phyloP scores from a whole-genome alignment of 148 eudicot species.

The Beta vulgaris region DNA sequence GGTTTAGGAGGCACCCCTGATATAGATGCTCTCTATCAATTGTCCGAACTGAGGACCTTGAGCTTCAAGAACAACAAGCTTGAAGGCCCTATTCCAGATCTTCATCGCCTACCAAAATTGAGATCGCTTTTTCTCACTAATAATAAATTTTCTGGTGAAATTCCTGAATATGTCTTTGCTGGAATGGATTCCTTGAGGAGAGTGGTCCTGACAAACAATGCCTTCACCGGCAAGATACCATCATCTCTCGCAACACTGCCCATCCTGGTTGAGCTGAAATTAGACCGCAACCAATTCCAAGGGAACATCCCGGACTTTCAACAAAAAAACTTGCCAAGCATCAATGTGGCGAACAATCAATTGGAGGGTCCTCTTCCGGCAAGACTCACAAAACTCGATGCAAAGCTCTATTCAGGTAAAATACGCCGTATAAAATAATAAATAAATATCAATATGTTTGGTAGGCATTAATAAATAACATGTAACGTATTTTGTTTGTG shows the following conservation, averaged over 20 bases:
- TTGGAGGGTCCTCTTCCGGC: constrained; percentile 70
- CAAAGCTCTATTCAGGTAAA: constrained; percentile 27
- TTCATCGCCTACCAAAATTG: constrained; percentile 41
- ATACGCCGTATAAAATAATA: background rate
- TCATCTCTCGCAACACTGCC: constrained; percentile 45
- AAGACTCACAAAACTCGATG: constrained; percentile 25
- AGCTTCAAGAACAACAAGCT: constrained; percentile 64
- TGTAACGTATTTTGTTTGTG: no score
- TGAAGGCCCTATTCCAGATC: constrained; percentile 54
- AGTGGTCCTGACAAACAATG: constrained; percentile 52
- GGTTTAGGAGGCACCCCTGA: constrained; percentile 54
- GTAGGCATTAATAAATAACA: no score
- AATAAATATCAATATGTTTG: no score
- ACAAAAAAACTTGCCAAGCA: constrained; percentile 23
- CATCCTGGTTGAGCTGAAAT: constrained; percentile 51
- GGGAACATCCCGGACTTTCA: constrained; percentile 54
- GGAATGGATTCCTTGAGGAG: constrained; percentile 71
- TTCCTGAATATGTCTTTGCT: constrained; percentile 59
- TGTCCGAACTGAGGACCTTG: constrained; percentile 48
- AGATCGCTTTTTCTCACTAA: constrained; percentile 51
- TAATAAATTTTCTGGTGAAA: constrained; percentile 59
- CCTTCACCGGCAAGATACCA: constrained; percentile 61
- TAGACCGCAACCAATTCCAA: constrained; percentile 62
- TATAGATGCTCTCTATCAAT: constrained; percentile 40
- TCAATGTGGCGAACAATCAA: constrained; percentile 62